Percentiles rank a stretch among this genome's conserved stretches.
These are phyloP conservation scores for Backusella mclennaniae DNA, from an alignment of 192 early-diverging fungal genomes.

Conservation along the genomic window DNA sequence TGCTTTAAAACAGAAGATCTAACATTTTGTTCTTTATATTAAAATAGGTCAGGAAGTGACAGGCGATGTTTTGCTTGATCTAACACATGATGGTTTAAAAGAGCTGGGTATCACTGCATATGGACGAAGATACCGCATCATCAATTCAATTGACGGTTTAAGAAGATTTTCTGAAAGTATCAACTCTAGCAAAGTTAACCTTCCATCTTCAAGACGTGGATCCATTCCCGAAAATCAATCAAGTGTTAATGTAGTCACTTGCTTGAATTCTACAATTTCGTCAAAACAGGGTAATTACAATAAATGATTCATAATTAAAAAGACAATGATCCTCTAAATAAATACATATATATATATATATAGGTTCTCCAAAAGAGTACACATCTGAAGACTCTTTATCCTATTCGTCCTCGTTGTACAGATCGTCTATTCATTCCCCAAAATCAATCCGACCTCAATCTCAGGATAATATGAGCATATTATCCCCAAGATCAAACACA, in stretches of 20 bases:
- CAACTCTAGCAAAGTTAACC: background rate
- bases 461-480: background rate
- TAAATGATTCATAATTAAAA: background rate
- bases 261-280: background rate
- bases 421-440: background rate
- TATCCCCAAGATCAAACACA: background rate
- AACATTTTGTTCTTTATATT: background rate
- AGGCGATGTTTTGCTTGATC: slow-evolving; percentile 54
- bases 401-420: background rate
- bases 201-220: background rate
- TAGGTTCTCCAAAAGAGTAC: background rate
- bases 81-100: slow-evolving; percentile 57
- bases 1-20: background rate
- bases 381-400: background rate
- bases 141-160: slow-evolving; percentile 48
- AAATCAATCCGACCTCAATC: background rate
- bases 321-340: background rate
- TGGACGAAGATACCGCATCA: slow-evolving; percentile 61
- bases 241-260: background rate
- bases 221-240: background rate
- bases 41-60: slow-evolving; percentile 58
- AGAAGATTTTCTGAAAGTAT: background rate
- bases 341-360: background rate
- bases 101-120: slow-evolving; percentile 61
- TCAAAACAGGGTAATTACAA: background rate